Percentiles rank a stretch among this genome's conserved stretches.
Evolutionary conservation across 495 filamentous ascomycete genomes (phyloP).

Genomic region (Penicillium odoratum): DNA sequence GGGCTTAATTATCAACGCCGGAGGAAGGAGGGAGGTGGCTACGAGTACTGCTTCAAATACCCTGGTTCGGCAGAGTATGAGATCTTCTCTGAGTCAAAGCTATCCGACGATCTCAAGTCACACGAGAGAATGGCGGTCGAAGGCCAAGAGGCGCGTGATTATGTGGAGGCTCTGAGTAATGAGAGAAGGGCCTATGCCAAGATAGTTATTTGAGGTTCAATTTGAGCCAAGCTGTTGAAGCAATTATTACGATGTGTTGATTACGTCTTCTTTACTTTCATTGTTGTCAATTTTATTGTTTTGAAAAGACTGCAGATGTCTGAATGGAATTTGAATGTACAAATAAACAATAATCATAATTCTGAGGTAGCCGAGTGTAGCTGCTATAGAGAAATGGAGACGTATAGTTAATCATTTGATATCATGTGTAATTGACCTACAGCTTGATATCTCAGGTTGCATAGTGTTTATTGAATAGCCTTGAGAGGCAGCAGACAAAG

Average conservation of each 20-base stretch:
- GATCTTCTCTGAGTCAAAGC: constrained; percentile 7
- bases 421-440: neutral
- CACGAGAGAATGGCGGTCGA: neutral
- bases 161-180: neutral
- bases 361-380: neutral
- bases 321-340: neutral
- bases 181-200: neutral
- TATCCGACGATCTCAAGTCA: constrained; percentile 3
- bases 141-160: neutral
- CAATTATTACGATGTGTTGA: neutral
- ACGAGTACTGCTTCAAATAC: constrained; percentile 12
- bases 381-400: neutral
- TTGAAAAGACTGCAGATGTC: neutral
- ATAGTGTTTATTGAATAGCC: neutral
- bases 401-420: neutral
- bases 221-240: neutral
- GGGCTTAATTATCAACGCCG: constrained; percentile 1
- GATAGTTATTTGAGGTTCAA: neutral
- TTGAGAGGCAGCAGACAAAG: neutral
- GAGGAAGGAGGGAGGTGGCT: constrained; percentile 1
- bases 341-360: neutral
- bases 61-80: constrained; percentile 3
- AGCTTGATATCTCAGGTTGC: neutral
- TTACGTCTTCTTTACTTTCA: neutral
- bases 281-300: neutral